These are phyloP conservation scores for Luvunga scandens DNA, from an alignment of 345 rosid species.

Conservation along the genomic window DNA sequence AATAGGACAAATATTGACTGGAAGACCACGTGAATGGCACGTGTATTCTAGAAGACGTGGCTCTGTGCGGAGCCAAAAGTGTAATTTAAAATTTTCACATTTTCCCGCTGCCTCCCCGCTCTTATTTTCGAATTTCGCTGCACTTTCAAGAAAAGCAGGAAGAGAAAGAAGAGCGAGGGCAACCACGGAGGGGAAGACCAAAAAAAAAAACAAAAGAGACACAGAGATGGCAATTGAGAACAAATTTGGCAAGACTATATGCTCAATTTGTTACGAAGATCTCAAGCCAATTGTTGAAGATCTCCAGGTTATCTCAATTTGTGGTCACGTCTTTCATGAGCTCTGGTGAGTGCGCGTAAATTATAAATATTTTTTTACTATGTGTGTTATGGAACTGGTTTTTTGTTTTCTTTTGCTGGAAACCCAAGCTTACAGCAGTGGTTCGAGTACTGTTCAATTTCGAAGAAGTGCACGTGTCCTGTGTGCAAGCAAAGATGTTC, in stretches of 20 bases:
- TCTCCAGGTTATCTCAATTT: conserved; percentile 76
- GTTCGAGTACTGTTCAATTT: conserved; percentile 77
- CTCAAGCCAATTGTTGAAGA: conserved; percentile 84
- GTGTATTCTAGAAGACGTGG: neutral
- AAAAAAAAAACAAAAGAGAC: neutral
- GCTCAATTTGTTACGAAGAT: conserved; percentile 93
- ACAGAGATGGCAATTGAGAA: conserved; percentile 29
- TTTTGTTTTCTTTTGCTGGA: conserved; percentile 5
- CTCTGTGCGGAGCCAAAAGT: neutral
- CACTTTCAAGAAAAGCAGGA: conserved; percentile 6
- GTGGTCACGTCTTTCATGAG: conserved; percentile 97
- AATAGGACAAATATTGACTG: neutral
- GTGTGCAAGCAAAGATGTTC: conserved; percentile 78
- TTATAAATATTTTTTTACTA: neutral
- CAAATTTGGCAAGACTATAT: conserved; percentile 53
- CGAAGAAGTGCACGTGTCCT: conserved; percentile 79
- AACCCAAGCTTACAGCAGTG: conserved; percentile 84
- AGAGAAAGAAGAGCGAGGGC: neutral
- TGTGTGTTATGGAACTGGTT: neutral
- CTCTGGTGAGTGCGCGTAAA: conserved; percentile 50
- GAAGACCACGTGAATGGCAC: conserved; percentile 14
- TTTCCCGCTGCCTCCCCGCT: conserved; percentile 20
- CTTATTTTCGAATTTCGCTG: conserved; percentile 15
- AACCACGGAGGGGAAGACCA: neutral
- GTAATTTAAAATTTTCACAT: neutral